phyloP scores from a whole-genome alignment of 2,329 filamentous ascomycete species.

The Ambrosiella beaveri region DNA sequence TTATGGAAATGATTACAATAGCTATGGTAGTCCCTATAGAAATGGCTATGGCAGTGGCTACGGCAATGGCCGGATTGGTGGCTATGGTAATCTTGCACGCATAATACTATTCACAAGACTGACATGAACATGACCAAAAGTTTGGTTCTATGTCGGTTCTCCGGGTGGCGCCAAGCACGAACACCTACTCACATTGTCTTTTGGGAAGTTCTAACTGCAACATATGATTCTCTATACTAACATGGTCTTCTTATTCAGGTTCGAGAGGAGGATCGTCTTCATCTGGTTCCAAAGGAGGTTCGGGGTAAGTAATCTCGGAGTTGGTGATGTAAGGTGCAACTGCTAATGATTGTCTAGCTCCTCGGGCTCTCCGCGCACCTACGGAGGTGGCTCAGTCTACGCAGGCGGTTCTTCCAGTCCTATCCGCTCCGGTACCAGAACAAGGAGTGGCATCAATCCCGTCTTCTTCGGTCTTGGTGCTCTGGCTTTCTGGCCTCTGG shows the following conservation, averaged over 20 bases:
- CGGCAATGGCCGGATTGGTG: neutral
- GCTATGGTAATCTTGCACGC: neutral
- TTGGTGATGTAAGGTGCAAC: neutral
- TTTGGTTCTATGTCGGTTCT: too few species aligned
- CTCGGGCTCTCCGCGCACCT: conserved; percentile 37
- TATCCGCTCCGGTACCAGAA: conserved; percentile 37
- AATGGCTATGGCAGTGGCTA: neutral
- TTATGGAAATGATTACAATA: neutral
- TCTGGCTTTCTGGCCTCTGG: conserved; percentile 43
- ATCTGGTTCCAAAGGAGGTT: conserved; percentile 2
- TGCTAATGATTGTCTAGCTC: conserved; percentile 21
- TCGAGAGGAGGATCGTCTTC: conserved; percentile 7
- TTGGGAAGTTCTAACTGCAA: neutral
- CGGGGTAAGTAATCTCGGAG: too few species aligned
- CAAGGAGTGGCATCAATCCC: conserved; percentile 33
- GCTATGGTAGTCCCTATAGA: neutral
- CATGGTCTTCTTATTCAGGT: neutral
- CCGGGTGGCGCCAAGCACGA: too few species aligned
- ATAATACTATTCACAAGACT: too few species aligned
- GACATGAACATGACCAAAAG: too few species aligned
- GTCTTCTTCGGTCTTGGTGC: conserved; percentile 32
- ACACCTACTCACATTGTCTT: neutral
- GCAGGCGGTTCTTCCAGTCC: conserved; percentile 45
- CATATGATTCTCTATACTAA: neutral
- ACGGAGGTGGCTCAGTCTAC: conserved; percentile 48